Conservation (phyloP, 352 stramenopile genomes). For the Blastocystis sp. region DNA sequence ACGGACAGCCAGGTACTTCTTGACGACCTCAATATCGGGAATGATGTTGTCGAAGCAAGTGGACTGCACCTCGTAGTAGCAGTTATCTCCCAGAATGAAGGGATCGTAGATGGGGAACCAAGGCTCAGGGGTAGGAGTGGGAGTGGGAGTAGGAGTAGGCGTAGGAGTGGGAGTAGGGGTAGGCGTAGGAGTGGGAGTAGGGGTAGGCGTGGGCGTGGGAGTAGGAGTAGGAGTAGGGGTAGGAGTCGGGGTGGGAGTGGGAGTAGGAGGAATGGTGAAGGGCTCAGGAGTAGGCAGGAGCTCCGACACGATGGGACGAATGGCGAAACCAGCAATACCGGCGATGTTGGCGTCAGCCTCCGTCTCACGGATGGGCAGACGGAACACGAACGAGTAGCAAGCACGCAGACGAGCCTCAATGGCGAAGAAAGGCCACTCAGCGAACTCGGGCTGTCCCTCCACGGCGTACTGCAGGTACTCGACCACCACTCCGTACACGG, state of each 20-base stretch:
- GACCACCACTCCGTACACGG: not conserved
- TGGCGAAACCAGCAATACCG: too few species aligned
- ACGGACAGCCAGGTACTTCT: too few species aligned
- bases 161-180: not conserved
- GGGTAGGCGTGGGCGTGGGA: not conserved
- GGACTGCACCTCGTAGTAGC: not conserved
- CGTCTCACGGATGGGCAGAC: not conserved
- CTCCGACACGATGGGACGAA: too few species aligned
- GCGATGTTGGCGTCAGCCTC: too few species aligned
- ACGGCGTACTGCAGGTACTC: not conserved
- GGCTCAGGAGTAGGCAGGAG: not conserved
- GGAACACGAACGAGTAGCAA: not conserved
- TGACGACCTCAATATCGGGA: too few species aligned
- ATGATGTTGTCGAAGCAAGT: not conserved
- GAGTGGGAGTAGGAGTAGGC: not conserved
- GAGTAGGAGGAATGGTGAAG: not conserved
- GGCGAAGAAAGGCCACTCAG: conserved; percentile 3
- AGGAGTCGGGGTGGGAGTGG: not conserved
- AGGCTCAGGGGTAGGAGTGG: not conserved
- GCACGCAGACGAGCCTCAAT: not conserved
- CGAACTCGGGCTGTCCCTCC: not conserved
- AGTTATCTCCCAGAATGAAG: conserved; percentile 30
- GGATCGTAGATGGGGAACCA: conserved; percentile 36
- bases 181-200: not conserved
- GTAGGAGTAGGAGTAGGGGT: not conserved